Conservation (phyloP, 2,329 filamentous ascomycete species). For the Helotiales sp. region DNA sequence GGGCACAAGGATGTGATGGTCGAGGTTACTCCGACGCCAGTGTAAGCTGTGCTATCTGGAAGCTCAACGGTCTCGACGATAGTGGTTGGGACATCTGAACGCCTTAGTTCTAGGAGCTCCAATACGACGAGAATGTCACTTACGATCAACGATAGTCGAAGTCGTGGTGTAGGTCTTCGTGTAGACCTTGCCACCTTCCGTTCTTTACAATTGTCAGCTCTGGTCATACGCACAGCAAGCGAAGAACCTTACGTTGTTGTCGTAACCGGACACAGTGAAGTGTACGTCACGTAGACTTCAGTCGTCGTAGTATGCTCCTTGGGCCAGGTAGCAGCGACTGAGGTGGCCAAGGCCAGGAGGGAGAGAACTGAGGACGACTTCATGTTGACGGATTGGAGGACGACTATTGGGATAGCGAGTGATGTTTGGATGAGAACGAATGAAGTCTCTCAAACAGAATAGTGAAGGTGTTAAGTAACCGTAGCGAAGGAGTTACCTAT, state of each 20-base stretch:
- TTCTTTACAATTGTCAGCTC: conserved; percentile 30
- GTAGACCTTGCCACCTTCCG: conserved; percentile 46
- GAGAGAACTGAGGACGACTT: conserved; percentile 34
- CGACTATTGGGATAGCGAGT: conserved; percentile 21
- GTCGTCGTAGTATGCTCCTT: conserved; percentile 31
- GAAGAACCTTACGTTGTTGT: conserved; percentile 29
- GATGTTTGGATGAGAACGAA: conserved; percentile 21
- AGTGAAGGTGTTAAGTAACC: conserved; percentile 46
- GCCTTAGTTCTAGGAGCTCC: background rate
- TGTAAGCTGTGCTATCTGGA: conserved; percentile 19
- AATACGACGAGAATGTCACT: background rate
- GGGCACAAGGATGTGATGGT: conserved; percentile 51
- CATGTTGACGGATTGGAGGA: conserved; percentile 33
- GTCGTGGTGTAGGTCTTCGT: conserved; percentile 52
- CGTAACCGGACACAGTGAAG: conserved; percentile 48
- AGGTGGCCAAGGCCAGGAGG: conserved; percentile 36
- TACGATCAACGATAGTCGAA: conserved; percentile 33
- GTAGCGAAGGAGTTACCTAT: conserved; percentile 53
- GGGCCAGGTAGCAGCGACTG: conserved; percentile 30
- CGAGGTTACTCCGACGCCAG: background rate
- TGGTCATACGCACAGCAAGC: background rate
- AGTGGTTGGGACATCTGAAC: conserved; percentile 11
- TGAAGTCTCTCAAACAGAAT: conserved; percentile 21
- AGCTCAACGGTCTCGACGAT: conserved; percentile 38
- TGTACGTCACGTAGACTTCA: conserved; percentile 34